phyloP scores from a whole-genome alignment of 768 basidiomycete species.

The Tylopilus balloui region DNA sequence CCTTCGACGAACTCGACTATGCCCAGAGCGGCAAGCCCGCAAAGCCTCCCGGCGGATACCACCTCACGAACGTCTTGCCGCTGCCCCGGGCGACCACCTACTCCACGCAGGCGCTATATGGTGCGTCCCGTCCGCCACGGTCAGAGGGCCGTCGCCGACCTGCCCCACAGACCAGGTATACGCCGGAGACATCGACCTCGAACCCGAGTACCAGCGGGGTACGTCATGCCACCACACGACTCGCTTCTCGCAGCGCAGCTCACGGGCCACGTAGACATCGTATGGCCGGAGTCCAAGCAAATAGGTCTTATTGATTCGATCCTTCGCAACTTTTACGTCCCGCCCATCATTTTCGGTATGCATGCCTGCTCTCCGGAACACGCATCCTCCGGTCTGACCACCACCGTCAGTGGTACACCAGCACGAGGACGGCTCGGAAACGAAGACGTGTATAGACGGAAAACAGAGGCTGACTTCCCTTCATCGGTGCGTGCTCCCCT shows the following conservation, averaged over 20 bases:
- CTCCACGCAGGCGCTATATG: conserved; percentile 56
- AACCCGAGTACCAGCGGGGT: conserved; percentile 81
- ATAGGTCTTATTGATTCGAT: conserved; percentile 73
- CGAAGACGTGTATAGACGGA: conserved; percentile 70
- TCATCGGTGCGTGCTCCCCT: conserved; percentile 51
- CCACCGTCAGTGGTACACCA: conserved; percentile 42
- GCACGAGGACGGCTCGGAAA: conserved; percentile 59
- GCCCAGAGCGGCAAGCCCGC: conserved; percentile 1
- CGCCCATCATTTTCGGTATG: conserved; percentile 74
- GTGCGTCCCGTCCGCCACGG: conserved; percentile 25
- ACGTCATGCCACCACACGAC: conserved; percentile 3
- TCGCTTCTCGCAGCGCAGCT: background rate
- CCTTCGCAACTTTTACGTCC: conserved; percentile 75
- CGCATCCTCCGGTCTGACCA: background rate
- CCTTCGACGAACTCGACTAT: conserved; percentile 11
- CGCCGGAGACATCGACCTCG: conserved; percentile 59
- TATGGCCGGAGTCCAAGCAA: conserved; percentile 77
- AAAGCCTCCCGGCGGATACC: conserved; percentile 20
- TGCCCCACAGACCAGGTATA: conserved; percentile 54
- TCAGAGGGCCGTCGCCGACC: background rate
- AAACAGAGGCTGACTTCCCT: conserved; percentile 80
- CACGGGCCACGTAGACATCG: conserved; percentile 47
- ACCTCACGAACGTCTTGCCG: conserved; percentile 45
- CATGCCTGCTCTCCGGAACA: background rate
- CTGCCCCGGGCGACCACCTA: conserved; percentile 59